phyloP scores from a whole-genome alignment of 1,284 basidiomycete species.

The Singerocomus inundabilis region DNA sequence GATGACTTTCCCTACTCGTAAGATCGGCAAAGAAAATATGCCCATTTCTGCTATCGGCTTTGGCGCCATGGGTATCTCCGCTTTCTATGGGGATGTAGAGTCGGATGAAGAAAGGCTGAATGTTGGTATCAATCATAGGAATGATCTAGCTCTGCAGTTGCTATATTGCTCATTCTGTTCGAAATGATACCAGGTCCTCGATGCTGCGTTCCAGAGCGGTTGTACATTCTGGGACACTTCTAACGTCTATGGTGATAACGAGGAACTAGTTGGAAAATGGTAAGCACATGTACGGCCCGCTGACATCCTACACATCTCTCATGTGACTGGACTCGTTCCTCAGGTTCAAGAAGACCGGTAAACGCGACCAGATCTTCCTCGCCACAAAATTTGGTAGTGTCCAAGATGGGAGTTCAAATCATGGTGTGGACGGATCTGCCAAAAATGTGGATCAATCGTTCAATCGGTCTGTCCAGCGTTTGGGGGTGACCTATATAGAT shows the following conservation, averaged over 20 bases:
- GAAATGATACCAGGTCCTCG: constrained; percentile 22
- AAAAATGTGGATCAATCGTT: constrained; percentile 27
- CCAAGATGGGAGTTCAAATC: background rate
- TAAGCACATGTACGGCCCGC: constrained; percentile 11
- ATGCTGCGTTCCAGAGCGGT: constrained; percentile 32
- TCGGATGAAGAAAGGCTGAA: constrained; percentile 45
- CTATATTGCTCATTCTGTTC: background rate
- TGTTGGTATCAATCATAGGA: constrained; percentile 23
- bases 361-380: constrained; percentile 44
- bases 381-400: constrained; percentile 44
- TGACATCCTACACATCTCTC: too few relatives aligned
- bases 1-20: constrained; percentile 26
- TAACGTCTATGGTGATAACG: constrained; percentile 37
- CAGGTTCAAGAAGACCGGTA: constrained; percentile 39
- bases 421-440: constrained; percentile 23
- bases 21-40: constrained; percentile 30
- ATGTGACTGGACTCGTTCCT: background rate
- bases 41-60: constrained; percentile 36
- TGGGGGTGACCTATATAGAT: constrained; percentile 35
- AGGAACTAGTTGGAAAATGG: constrained; percentile 43
- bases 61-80: constrained; percentile 41
- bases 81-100: constrained; percentile 35
- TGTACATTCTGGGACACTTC: constrained; percentile 43
- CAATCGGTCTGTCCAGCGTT: constrained; percentile 30
- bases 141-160: background rate